These are phyloP conservation scores for Seminavis robusta DNA, from an alignment of 108 stramenopile genomes.

Conservation along the genomic window DNA sequence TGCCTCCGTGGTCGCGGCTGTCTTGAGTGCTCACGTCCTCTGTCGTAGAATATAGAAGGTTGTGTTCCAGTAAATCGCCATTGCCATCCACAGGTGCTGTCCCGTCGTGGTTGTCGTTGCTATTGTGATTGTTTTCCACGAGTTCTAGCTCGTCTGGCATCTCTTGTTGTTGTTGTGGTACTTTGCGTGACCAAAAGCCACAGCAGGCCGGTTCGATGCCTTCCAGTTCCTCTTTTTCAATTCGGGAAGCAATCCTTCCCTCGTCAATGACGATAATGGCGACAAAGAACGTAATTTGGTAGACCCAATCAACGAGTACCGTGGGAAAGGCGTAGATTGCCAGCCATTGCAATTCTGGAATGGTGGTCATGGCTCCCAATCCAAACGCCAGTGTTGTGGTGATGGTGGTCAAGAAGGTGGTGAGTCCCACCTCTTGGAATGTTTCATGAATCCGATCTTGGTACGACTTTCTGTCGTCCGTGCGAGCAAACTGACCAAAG, in stretches of 20 bases:
- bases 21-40: too few relatives aligned
- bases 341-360: constrained; percentile 18
- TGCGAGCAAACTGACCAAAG: constrained; percentile 4
- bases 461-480: neutral
- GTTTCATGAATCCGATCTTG: constrained; percentile 22
- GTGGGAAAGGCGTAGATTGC: constrained; percentile 23
- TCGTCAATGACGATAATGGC: constrained; percentile 22
- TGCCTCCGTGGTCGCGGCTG: too few relatives aligned
- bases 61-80: neutral
- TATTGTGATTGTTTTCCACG: too few relatives aligned
- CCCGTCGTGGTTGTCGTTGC: too few relatives aligned
- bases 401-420: constrained; percentile 24
- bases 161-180: too few relatives aligned
- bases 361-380: constrained; percentile 7
- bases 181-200: constrained; percentile 16
- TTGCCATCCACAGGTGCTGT: neutral
- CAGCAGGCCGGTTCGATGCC: constrained; percentile 20
- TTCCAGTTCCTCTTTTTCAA: too few relatives aligned
- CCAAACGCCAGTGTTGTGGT: constrained; percentile 25
- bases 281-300: constrained; percentile 28
- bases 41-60: too few relatives aligned
- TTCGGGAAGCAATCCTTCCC: too few relatives aligned
- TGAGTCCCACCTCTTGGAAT: constrained; percentile 17
- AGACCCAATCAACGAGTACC: neutral
- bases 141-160: too few relatives aligned